Evolutionary conservation across 305 asterid genomes (phyloP).

Genomic region (Caryopteris hybrid): DNA sequence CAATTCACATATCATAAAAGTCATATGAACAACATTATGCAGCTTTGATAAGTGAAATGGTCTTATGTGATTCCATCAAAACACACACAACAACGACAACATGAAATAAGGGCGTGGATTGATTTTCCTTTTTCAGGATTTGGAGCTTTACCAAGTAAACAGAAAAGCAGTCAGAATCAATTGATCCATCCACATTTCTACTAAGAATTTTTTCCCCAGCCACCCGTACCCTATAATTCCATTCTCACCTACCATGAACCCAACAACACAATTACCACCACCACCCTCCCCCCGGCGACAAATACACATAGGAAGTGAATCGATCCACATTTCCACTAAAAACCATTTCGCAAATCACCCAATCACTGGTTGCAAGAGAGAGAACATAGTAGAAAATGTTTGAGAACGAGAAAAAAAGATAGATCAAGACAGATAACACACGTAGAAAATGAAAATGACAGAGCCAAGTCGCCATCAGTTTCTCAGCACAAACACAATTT

Average conservation of each 20-base stretch:
- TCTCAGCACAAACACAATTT: background rate
- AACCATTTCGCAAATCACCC: background rate
- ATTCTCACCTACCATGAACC: background rate
- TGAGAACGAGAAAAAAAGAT: background rate
- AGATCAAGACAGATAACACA: background rate
- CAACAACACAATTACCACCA: no score
- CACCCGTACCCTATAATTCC: no score
- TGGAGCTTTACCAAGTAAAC: background rate
- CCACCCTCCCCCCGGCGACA: no score
- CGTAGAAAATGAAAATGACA: background rate
- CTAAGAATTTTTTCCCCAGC: no score
- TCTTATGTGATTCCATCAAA: background rate
- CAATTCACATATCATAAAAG: background rate
- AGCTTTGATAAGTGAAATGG: background rate
- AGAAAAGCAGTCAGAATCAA: background rate
- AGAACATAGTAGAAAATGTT: background rate
- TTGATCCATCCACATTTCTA: background rate
- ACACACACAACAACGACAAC: background rate
- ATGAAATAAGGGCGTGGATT: background rate
- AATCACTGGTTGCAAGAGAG: background rate
- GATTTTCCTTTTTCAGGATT: background rate
- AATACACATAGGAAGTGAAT: background rate
- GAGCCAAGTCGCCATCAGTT: conserved; percentile 4
- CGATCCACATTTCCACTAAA: background rate
- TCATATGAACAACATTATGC: background rate